Percentiles rank a stretch among this genome's conserved stretches.
These are phyloP conservation scores for Monosporozyma servazzii DNA, from an alignment of 805 yeast genomes.

Conservation along the genomic window DNA sequence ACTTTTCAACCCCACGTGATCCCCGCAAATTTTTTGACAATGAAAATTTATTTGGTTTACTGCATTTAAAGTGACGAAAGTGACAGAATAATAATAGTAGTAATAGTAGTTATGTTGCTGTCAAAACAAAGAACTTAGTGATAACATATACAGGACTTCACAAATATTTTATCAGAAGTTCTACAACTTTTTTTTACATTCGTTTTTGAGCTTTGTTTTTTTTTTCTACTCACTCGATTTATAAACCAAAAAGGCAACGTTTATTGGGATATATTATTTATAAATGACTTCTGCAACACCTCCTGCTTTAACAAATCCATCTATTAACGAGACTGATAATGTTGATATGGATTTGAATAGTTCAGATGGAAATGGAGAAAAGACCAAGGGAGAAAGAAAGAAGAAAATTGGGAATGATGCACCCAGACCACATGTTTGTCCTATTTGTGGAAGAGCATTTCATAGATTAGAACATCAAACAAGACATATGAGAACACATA, in stretches of 20 bases:
- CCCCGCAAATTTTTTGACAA: not conserved
- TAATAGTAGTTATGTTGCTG: not conserved
- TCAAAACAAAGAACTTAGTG: not conserved
- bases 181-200: too few relatives aligned
- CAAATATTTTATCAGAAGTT: too few relatives aligned
- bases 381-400: not conserved
- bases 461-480: constrained; percentile 73
- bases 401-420: constrained; percentile 17
- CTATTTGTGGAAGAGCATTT: constrained; percentile 65
- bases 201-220: not conserved
- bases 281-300: not conserved
- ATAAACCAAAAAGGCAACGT: too few relatives aligned
- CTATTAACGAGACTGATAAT: not conserved
- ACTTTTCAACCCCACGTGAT: not conserved
- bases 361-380: not conserved
- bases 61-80: not conserved
- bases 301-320: not conserved
- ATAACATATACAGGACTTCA: too few relatives aligned
- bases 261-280: not conserved
- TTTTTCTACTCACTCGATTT: not conserved
- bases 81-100: not conserved
- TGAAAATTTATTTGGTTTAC: not conserved
- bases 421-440: constrained; percentile 59
- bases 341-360: not conserved
- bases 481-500: constrained; percentile 69